These are phyloP conservation scores for Ascomycota sp. DNA, from an alignment of 2,329 filamentous ascomycete species.

Conservation along the genomic window DNA sequence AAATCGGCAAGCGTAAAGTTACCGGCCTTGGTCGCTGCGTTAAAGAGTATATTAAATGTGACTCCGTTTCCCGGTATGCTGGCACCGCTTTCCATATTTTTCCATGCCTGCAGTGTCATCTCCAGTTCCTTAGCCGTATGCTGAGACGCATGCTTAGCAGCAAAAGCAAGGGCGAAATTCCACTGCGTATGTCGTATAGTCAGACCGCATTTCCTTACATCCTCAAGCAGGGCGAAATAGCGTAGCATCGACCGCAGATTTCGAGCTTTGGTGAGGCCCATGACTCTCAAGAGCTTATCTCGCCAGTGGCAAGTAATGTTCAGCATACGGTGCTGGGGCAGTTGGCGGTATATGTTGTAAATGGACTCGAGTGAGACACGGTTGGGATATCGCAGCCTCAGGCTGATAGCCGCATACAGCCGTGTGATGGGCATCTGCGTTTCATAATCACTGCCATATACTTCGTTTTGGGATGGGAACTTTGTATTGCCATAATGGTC, in stretches of 20 bases:
- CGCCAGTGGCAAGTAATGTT: slow-evolving; percentile 31
- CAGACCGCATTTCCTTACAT: slow-evolving; percentile 57
- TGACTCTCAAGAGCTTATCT: slow-evolving; percentile 42
- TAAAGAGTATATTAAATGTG: slow-evolving; percentile 89
- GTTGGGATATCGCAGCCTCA: slow-evolving; percentile 20
- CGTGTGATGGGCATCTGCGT: slow-evolving; percentile 15
- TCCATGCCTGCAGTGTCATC: slow-evolving; percentile 59
- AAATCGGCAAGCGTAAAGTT: slow-evolving; percentile 72
- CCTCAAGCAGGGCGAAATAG: slow-evolving; percentile 67
- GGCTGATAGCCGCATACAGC: slow-evolving; percentile 20
- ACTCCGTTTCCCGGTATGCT: slow-evolving; percentile 46
- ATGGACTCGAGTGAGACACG: slow-evolving; percentile 21
- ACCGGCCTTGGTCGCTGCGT: slow-evolving; percentile 66
- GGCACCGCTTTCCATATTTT: slow-evolving; percentile 65
- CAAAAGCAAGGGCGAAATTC: slow-evolving; percentile 68
- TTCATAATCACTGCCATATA: slow-evolving; percentile 14
- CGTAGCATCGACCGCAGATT: slow-evolving; percentile 47
- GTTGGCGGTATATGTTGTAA: slow-evolving; percentile 25
- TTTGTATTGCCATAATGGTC: slow-evolving; percentile 26
- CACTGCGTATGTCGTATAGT: slow-evolving; percentile 50
- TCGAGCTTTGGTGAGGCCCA: slow-evolving; percentile 42
- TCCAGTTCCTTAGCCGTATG: slow-evolving; percentile 35
- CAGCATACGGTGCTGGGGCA: slow-evolving; percentile 32
- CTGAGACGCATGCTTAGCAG: slow-evolving; percentile 46
- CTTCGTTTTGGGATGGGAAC: slow-evolving; percentile 22